Evolutionary conservation across 257 asterid genomes (phyloP).

Genomic region (Fraxinus americana): DNA sequence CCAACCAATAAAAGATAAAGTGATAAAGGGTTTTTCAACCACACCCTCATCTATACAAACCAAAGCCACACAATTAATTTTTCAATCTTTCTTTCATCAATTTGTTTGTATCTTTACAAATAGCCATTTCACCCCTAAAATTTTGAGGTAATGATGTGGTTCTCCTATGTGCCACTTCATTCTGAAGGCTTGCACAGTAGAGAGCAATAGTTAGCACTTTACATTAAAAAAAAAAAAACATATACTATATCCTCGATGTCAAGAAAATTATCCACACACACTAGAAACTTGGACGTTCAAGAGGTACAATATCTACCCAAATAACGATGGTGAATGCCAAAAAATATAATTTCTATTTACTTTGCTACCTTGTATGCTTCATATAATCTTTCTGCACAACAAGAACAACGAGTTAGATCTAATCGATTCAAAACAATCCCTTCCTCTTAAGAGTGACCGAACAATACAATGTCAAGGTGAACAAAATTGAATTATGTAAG

Average conservation of each 20-base stretch:
- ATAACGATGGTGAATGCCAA: background rate
- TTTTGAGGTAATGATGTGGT: background rate
- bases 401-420: background rate
- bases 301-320: background rate
- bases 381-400: background rate
- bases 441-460: background rate
- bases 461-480: background rate
- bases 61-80: constrained; percentile 50
- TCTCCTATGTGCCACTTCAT: background rate
- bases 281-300: background rate
- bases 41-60: constrained; percentile 49
- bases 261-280: background rate
- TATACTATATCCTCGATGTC: too few relatives aligned
- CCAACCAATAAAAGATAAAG: constrained; percentile 52
- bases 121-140: background rate
- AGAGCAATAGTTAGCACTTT: background rate
- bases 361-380: constrained; percentile 7
- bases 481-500: background rate
- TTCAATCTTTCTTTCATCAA: constrained; percentile 4
- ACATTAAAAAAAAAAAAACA: too few relatives aligned
- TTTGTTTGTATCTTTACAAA: constrained; percentile 1
- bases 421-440: constrained; percentile 9
- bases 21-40: constrained; percentile 66
- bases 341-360: constrained; percentile 8
- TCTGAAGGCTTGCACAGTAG: background rate